Base-by-base conservation (phyloP, 1,284 basidiomycete genomes). In the Exobasidium rhododendri region DNA sequence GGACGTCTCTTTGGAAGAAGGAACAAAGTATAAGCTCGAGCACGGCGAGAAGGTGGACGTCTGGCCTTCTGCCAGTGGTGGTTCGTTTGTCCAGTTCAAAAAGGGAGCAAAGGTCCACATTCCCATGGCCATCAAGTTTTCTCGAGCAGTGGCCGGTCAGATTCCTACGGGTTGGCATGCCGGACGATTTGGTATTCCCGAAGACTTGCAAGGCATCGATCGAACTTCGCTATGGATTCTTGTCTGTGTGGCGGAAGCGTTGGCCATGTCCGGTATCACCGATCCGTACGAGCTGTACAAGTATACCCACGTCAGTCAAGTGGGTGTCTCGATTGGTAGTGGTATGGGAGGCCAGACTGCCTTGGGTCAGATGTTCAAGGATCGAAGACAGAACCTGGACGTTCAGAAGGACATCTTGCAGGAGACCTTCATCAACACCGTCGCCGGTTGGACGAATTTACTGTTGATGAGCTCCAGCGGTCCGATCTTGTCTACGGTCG, bases 331-430 rank as follows among this genome's bases (percentile, higher is more conserved):
- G 51, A 73, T 78, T 53, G 74, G 76, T 43, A 93, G 91, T 75
- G 94, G 96, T 79, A 97, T 98, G 94, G 94, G 94, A 78, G 94
- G 94, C 80, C 87, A 92, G 75, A 65, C 66, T n/a, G 69, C 73
- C 44, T 69, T 76, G 56, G 63, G 63, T 62, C 66, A 68, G 62
- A 98, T 98, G 96, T 98, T 98, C 87, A 94, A 91, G 81, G 96
- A 97, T 77, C 89, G 96, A 69, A 89, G 92, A 59, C 92, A 96
- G 78, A 94, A 97, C 83, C 89, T 89, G 81, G 93, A 97, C 51
- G 92, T 97, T 2, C 94, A 98, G 82, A 97, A 94, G 79, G 96
- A 98, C 77, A 90, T 98, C 69, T 83, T 98, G 32, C 96, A 98
- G 81, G 94, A 98, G 83, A 98, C 94, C 87, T 56, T 59, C 58